Conservation (phyloP, 768 basidiomycete species). For the Filobasidium floriforme region DNA sequence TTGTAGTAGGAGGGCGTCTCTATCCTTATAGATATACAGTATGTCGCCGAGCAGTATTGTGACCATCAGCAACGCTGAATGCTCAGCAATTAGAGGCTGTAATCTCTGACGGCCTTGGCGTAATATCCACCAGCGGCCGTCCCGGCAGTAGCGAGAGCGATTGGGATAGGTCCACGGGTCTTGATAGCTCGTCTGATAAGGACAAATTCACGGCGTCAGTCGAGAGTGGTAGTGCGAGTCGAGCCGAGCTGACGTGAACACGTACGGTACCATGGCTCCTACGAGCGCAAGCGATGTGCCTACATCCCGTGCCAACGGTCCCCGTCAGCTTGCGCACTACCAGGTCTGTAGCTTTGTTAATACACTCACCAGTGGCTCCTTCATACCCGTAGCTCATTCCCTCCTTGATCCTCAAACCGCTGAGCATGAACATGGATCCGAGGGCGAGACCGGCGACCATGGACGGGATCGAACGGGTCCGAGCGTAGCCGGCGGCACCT, state of each 20-base stretch:
- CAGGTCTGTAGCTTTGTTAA: too few species aligned
- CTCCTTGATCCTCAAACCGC: slow-evolving; percentile 41
- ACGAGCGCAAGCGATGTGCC: slow-evolving; percentile 19
- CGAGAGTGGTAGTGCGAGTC: not conserved
- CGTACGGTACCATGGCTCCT: slow-evolving; percentile 22
- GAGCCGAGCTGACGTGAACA: not conserved
- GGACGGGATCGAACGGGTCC: slow-evolving; percentile 34
- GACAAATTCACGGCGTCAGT: not conserved
- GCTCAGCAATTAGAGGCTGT: not conserved
- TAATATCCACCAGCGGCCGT: slow-evolving; percentile 22
- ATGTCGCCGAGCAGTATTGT: too few species aligned
- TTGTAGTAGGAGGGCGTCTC: too few species aligned
- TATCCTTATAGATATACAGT: too few species aligned
- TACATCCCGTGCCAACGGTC: not conserved
- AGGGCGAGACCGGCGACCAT: slow-evolving; percentile 38
- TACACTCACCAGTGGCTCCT: slow-evolving; percentile 41
- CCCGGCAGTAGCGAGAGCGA: slow-evolving; percentile 17
- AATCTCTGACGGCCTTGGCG: slow-evolving; percentile 19
- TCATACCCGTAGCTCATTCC: slow-evolving; percentile 44
- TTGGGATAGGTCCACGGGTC: slow-evolving; percentile 19
- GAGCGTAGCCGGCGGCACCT: slow-evolving; percentile 36
- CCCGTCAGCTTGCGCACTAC: too few species aligned
- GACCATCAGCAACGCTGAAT: too few species aligned
- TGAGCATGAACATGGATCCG: slow-evolving; percentile 38
- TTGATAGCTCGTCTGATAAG: slow-evolving; percentile 17